Conservation (phyloP, 768 basidiomycete genomes). For the Hericium erinaceus region DNA sequence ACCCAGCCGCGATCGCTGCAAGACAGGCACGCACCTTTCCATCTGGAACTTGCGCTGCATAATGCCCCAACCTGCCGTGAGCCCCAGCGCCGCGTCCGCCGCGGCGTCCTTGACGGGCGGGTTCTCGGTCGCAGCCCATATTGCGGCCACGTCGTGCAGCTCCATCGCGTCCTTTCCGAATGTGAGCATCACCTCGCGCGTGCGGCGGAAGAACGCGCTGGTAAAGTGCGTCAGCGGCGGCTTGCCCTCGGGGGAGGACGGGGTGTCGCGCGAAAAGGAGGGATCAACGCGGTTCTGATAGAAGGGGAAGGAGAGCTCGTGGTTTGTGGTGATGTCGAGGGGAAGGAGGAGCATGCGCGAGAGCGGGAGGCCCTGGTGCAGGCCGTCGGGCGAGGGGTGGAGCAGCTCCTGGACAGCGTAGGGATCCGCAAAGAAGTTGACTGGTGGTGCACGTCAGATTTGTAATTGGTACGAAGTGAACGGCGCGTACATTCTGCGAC, state of each 20-base stretch:
- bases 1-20: neutral
- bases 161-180: constrained; percentile 84
- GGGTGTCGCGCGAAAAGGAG: constrained; percentile 41
- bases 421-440: constrained; percentile 85
- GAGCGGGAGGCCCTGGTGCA: constrained; percentile 38
- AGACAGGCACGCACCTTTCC: constrained; percentile 5
- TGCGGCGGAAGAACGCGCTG: constrained; percentile 66
- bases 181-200: constrained; percentile 65
- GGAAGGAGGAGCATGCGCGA: constrained; percentile 64
- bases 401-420: constrained; percentile 70
- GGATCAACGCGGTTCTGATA: constrained; percentile 55
- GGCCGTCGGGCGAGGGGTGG: constrained; percentile 27
- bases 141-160: constrained; percentile 81
- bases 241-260: constrained; percentile 42
- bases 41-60: constrained; percentile 9
- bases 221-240: constrained; percentile 66
- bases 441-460: constrained; percentile 25
- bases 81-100: constrained; percentile 12
- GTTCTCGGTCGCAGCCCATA: constrained; percentile 79
- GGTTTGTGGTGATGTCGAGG: constrained; percentile 75
- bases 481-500: constrained; percentile 68
- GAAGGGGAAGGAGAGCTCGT: constrained; percentile 63
- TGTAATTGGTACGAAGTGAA: neutral
- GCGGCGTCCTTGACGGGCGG: constrained; percentile 35
- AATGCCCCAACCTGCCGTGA: constrained; percentile 48